Conservation (phyloP, 108 stramenopile species). For the Pseudonitzschia pungens region DNA sequence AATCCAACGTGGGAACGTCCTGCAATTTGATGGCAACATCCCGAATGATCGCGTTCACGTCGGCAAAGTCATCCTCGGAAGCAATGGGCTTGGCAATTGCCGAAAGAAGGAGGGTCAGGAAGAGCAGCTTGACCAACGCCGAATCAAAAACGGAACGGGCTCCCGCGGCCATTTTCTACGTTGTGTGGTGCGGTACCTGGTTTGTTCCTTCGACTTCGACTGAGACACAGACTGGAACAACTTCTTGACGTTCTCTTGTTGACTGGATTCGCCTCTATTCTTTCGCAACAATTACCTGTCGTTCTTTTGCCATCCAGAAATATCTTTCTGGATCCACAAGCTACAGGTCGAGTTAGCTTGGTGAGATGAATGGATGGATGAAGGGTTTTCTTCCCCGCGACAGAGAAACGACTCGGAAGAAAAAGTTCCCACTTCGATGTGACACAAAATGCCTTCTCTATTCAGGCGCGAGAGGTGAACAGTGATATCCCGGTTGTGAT, state of each 20-base stretch:
- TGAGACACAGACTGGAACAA: too few relatives aligned
- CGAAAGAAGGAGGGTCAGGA: not conserved
- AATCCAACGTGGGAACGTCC: not conserved
- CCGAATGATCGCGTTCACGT: slow-evolving; percentile 5
- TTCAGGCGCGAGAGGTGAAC: not conserved
- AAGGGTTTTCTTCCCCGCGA: too few relatives aligned
- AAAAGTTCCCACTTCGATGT: not conserved
- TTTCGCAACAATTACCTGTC: not conserved
- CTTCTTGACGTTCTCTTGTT: not conserved
- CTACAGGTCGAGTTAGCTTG: too few relatives aligned
- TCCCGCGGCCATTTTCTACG: not conserved
- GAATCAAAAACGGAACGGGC: not conserved
- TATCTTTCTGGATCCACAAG: too few relatives aligned
- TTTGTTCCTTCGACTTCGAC: not conserved
- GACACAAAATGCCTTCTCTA: not conserved
- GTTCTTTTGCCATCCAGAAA: not conserved
- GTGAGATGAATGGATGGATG: too few relatives aligned
- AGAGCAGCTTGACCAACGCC: not conserved
- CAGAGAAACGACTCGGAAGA: too few relatives aligned
- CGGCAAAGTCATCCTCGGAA: slow-evolving; percentile 1
- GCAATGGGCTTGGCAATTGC: not conserved
- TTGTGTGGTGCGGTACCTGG: not conserved
- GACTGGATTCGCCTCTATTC: not conserved
- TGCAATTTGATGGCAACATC: not conserved
- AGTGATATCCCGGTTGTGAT: not conserved